Evolutionary conservation across 768 basidiomycete species (phyloP).

Genomic region (Mycena sanguinolenta): DNA sequence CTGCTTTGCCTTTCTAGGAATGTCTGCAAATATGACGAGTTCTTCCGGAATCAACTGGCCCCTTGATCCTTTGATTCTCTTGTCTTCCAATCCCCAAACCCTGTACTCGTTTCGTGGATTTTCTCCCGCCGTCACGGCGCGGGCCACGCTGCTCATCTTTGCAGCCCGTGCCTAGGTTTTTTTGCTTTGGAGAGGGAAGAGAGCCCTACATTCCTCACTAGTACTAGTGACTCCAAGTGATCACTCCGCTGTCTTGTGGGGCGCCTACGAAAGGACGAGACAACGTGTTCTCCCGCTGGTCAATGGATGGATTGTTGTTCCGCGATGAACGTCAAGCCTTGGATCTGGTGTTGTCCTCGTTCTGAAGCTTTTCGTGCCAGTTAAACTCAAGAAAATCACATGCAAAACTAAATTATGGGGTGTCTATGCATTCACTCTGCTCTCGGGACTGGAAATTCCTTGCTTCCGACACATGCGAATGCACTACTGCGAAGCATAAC

Average conservation of each 20-base stretch:
- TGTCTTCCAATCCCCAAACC: conserved; percentile 3
- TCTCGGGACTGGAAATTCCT: no score
- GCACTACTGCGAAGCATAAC: no score
- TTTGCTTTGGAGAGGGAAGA: background rate
- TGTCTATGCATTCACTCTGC: no score
- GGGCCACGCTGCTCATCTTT: no score
- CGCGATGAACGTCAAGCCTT: background rate
- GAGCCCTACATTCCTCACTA: background rate
- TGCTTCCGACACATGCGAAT: no score
- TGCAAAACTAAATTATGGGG: no score
- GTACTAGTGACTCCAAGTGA: no score
- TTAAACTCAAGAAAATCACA: no score
- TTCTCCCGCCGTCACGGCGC: background rate
- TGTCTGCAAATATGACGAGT: background rate
- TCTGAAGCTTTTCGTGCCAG: background rate
- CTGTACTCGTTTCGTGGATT: background rate
- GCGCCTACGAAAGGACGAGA: background rate
- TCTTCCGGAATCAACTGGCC: conserved; percentile 12
- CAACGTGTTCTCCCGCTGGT: background rate
- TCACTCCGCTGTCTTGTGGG: no score
- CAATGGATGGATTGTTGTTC: background rate
- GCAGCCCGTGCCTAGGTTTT: no score
- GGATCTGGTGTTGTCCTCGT: background rate
- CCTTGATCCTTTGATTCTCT: conserved; percentile 20
- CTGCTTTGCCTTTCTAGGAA: background rate